Evolutionary conservation across 192 early-diverging fungal genomes (phyloP), one percentile per base, ranked within the genome.

Genomic region (Entomortierella chlamydospora): DNA sequence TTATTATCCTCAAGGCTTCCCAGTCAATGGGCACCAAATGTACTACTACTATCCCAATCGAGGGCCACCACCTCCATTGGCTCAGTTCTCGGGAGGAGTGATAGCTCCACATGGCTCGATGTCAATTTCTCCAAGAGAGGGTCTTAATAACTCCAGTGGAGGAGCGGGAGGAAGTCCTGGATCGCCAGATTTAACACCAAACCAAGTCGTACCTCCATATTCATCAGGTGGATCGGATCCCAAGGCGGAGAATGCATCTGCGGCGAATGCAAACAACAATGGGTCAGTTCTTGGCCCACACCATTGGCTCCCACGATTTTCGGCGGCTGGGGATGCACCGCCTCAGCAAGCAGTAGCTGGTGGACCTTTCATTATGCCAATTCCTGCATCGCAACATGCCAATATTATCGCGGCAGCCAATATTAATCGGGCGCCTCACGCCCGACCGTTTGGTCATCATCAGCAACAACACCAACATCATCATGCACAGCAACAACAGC

Each of bases 291-390:
- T 42, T 39, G 58, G 50, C 0, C 34, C 64, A 47, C 68, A 64
- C 57, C 76, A 43, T 51, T 79, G 76, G 76, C 39, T 79, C 18
- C 76, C 76, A 13, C 76, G 76, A 9, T 79, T 79, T 26, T 79
- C 76, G 2, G 76, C 63, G 20, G 76, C 76, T 8, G 76, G 76
- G 17, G 76, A 79, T 55, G 68, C 76, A 4, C 76, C 76, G 2
- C 37, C 56, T 33, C 63, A 67, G 22, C 60, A 61, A 37, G 59
- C 63, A 1, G 49, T 25, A 12, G 61, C 52, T n/a, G 29, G 25
- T 25, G 57, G 29, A 2, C 25, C 73, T 13, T 77, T 61, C 45
- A 12, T 77, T 41, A 45, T 58, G 47, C 59, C 30, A 6, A 28
- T 55, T 1, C 69, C 61, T 2, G 59, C 13, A 12, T 47, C 61